Evolutionary conservation across 345 rosid genomes (phyloP).

Genomic region (Ricinus communis): DNA sequence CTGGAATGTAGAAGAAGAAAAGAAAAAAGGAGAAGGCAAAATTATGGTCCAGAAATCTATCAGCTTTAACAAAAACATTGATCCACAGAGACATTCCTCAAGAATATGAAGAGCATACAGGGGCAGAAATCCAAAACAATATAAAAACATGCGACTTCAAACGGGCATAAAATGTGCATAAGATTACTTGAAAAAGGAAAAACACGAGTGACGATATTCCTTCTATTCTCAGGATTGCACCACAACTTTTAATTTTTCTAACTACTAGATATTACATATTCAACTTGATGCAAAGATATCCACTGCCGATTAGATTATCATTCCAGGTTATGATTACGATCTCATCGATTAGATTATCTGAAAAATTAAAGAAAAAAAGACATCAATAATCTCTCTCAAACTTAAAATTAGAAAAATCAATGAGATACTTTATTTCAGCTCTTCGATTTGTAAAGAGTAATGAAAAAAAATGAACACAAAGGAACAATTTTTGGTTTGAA

Average conservation of each 20-base stretch:
- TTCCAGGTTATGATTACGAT: too few species aligned
- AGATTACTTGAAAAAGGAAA: not conserved
- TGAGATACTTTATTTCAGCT: too few species aligned
- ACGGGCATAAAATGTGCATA: not conserved
- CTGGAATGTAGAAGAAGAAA: conserved; percentile 1
- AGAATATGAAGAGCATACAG: not conserved
- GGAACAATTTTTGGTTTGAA: too few species aligned
- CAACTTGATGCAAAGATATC: not conserved
- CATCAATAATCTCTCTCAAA: too few species aligned
- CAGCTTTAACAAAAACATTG: not conserved
- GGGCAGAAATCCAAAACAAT: not conserved
- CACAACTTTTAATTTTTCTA: not conserved
- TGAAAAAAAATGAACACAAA: too few species aligned
- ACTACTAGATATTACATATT: not conserved
- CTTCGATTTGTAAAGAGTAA: too few species aligned
- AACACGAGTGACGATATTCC: not conserved
- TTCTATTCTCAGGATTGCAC: not conserved
- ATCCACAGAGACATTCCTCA: not conserved
- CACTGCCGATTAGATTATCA: too few species aligned
- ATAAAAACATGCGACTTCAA: too few species aligned
- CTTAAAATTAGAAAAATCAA: too few species aligned
- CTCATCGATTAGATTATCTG: too few species aligned
- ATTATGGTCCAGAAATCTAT: not conserved
- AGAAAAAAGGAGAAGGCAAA: not conserved
- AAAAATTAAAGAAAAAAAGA: too few species aligned